Conservation (phyloP, 2,329 filamentous ascomycete species). For the Colletotrichum siamense region DNA sequence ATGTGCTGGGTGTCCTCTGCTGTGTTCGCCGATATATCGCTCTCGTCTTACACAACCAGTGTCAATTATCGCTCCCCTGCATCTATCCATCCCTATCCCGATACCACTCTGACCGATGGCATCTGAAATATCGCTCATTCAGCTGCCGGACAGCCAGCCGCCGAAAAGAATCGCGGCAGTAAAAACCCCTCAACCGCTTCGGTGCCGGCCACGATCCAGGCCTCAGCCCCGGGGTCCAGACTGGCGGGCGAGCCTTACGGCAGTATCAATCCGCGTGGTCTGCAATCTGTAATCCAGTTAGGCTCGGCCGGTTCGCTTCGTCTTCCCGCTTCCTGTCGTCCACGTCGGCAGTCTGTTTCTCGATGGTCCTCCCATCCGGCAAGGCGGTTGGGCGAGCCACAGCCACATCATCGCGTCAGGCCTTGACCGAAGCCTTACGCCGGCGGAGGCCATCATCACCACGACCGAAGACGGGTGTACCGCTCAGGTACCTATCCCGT, state of each 20-base stretch:
- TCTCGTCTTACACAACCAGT: not conserved
- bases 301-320: not conserved
- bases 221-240: not conserved
- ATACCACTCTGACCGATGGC: not conserved
- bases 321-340: not conserved
- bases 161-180: not conserved
- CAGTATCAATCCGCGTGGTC: not conserved
- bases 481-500: conserved; percentile 2
- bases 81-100: not conserved
- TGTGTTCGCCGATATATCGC: not conserved
- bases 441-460: not conserved
- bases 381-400: not conserved
- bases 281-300: not conserved
- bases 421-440: not conserved
- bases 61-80: not conserved
- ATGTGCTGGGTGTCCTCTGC: not conserved
- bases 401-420: not conserved
- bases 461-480: conserved; percentile 8
- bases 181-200: not conserved
- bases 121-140: not conserved
- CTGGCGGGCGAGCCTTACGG: not conserved
- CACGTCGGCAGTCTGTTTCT: not conserved
- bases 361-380: not conserved
- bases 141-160: not conserved
- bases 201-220: not conserved